A percentile compares a stretch with the other conserved stretches of the same genome.
Evolutionary conservation across 192 early-diverging fungal genomes (phyloP).

Genomic region (Spinellus fusiger): DNA sequence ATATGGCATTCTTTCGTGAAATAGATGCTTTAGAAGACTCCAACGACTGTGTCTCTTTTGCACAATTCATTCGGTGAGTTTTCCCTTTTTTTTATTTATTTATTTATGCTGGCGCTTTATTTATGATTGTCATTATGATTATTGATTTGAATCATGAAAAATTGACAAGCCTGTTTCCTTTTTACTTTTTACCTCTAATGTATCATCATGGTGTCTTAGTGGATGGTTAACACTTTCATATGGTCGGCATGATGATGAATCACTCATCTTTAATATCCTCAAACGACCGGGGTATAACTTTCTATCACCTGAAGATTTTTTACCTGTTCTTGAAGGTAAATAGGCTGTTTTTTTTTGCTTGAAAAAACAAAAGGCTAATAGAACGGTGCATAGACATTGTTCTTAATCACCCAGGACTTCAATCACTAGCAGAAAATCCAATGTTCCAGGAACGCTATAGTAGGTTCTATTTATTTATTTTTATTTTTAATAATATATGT

Average conservation of each 20-base stretch:
- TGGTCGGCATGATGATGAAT: constrained; percentile 35
- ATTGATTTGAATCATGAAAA: too few species aligned
- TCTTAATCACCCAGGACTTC: constrained; percentile 79
- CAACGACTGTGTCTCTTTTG: constrained; percentile 24
- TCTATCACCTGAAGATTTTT: constrained; percentile 62
- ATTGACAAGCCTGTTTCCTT: not conserved
- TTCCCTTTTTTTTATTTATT: constrained; percentile 9
- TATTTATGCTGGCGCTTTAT: constrained; percentile 27
- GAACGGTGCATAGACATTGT: constrained; percentile 53
- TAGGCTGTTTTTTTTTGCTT: not conserved
- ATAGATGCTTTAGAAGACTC: constrained; percentile 14
- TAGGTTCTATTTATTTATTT: constrained; percentile 28
- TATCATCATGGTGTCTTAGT: constrained; percentile 25
- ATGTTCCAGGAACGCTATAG: constrained; percentile 83
- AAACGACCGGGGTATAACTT: constrained; percentile 34
- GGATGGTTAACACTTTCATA: constrained; percentile 40
- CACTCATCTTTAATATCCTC: constrained; percentile 56
- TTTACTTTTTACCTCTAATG: constrained; percentile 13
- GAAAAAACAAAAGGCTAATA: not conserved
- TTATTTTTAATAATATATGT: not conserved
- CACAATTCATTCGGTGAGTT: constrained; percentile 20
- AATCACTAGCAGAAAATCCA: constrained; percentile 73
- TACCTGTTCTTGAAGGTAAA: constrained; percentile 58
- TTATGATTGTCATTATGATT: too few species aligned
- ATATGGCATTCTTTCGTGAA: constrained; percentile 56